These are phyloP conservation scores for Cercospora citrullina DNA, from an alignment of 2,329 filamentous ascomycete genomes.

Conservation along the genomic window DNA sequence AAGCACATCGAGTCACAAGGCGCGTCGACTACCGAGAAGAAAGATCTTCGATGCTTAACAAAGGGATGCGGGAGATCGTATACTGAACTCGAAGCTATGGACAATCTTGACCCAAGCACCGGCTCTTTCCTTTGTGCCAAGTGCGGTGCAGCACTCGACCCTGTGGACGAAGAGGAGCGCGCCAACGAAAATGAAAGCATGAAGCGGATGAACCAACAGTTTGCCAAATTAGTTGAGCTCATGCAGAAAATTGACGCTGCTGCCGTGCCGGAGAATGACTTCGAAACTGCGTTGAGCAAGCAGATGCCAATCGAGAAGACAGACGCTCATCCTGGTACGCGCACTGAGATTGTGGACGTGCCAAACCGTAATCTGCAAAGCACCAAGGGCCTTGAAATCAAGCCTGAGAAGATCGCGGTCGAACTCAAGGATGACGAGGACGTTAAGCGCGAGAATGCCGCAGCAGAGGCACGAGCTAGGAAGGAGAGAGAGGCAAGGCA, in stretches of 20 bases:
- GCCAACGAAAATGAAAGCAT: conserved; percentile 59
- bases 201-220: conserved; percentile 73
- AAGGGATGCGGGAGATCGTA: conserved; percentile 78
- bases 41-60: conserved; percentile 78
- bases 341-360: conserved; percentile 38
- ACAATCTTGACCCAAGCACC: conserved; percentile 62
- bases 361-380: conserved; percentile 37
- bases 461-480: conserved; percentile 33
- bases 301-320: conserved; percentile 66
- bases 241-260: conserved; percentile 75
- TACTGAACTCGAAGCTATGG: conserved; percentile 85
- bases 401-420: conserved; percentile 40
- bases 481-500: conserved; percentile 39
- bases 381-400: conserved; percentile 38
- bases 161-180: conserved; percentile 64
- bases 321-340: conserved; percentile 62
- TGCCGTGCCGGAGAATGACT: conserved; percentile 70
- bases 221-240: conserved; percentile 74
- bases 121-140: conserved; percentile 74
- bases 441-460: conserved; percentile 37
- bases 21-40: conserved; percentile 75
- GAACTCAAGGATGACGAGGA: conserved; percentile 40
- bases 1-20: conserved; percentile 84
- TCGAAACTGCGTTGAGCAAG: conserved; percentile 66
- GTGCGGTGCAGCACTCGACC: conserved; percentile 64